Evolutionary conservation across 1,139 yeast species (phyloP).

Genomic region (Sugiyamaella paludigena): DNA sequence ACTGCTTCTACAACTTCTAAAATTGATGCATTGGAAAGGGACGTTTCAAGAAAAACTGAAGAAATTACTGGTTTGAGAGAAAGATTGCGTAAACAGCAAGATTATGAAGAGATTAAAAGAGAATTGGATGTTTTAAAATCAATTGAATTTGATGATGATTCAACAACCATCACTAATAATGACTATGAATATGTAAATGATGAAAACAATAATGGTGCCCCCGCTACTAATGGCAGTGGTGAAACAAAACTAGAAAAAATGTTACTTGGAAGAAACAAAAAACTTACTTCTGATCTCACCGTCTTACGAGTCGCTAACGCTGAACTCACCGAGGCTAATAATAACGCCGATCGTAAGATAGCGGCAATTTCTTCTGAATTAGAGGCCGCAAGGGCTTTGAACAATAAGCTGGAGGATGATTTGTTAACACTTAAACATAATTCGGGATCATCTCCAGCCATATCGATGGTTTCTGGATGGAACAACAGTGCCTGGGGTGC

Average conservation of each 20-base stretch:
- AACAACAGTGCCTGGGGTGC: constrained; percentile 22
- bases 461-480: constrained; percentile 44
- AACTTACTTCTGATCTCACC: constrained; percentile 59
- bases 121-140: constrained; percentile 71
- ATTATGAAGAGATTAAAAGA: constrained; percentile 74
- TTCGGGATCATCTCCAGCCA: constrained; percentile 50
- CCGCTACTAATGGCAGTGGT: constrained; percentile 26
- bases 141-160: constrained; percentile 57
- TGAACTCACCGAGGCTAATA: constrained; percentile 41
- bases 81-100: constrained; percentile 69
- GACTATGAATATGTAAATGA: constrained; percentile 18
- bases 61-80: constrained; percentile 54
- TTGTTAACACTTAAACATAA: constrained; percentile 37
- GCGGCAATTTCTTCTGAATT: constrained; percentile 44
- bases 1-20: constrained; percentile 29
- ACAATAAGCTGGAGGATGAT: constrained; percentile 69
- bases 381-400: constrained; percentile 43
- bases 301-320: constrained; percentile 55
- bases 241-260: constrained; percentile 37
- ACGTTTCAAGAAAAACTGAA: constrained; percentile 46
- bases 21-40: constrained; percentile 45
- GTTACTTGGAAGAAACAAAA: constrained; percentile 58
- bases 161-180: too few relatives aligned
- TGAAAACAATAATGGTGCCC: too few relatives aligned
- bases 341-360: constrained; percentile 42